Evolutionary conservation across 176 grass and related monocot genomes (phyloP), one percentile per base, ranked within the genome.

Genomic region (Eleusine coracana): DNA sequence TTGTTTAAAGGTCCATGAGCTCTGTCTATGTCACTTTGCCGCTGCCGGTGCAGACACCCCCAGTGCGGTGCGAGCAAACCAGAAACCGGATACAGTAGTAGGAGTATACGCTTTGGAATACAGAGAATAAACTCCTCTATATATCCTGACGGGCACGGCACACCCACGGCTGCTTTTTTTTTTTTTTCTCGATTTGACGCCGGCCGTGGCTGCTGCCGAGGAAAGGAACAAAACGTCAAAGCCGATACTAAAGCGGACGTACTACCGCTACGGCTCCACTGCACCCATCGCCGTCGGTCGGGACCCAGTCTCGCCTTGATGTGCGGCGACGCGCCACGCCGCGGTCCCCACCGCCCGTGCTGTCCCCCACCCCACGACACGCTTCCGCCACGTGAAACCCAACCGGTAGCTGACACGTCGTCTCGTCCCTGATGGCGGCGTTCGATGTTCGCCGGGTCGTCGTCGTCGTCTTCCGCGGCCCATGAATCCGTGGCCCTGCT

Each of bases 331-430:
- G 27, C 75, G 74, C 28, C 75, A 18, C 60, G 44, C 61, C 5
- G 5, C 10, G 48, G 77, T 38, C 63, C 63, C 78, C 23, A 1
- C 16, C 56, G 38, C 76, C 70, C 80, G 77, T 66, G 89, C 76
- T 87, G 89, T 76, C 70, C 76, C 85, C 85, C 71, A 49, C 81
- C 45, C 56, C 65, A 87, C 77, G 81, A 87, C 89, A 91, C 85
- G 76, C 25, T 78, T 71, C 56, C 85, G 52, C 52, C 74, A 90
- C 84, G 74, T 82, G 79, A 86, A 86, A 86, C 73, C 68, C 68
- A 68, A 73, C 72, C 0, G n/a, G 6, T 3, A 50, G 23, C 51
- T 85, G 84, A 82, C 79, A 83, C 84, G 72, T 77, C 66, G 50
- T 3, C 54, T 6, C 5, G 1, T 11, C 60, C 9, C 13, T 1